phyloP scores from a whole-genome alignment of 148 eudicot genomes.

The Fallopia convolvulus region DNA sequence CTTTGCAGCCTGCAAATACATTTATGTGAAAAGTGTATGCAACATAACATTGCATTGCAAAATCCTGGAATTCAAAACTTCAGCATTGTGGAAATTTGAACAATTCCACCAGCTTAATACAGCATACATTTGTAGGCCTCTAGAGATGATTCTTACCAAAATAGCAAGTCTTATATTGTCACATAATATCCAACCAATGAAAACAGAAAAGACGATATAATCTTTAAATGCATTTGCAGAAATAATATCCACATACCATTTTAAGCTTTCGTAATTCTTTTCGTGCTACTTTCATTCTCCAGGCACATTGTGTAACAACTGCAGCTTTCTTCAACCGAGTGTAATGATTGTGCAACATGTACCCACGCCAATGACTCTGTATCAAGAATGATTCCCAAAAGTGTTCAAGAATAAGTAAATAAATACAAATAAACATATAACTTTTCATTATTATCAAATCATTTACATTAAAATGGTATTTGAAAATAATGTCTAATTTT shows the following conservation, averaged over 20 bases:
- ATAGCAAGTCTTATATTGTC: neutral
- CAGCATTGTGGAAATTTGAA: neutral
- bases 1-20: slow-evolving; percentile 58
- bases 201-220: neutral
- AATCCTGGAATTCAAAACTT: neutral
- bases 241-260: slow-evolving; percentile 39
- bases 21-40: neutral
- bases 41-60: neutral
- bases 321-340: slow-evolving; percentile 51
- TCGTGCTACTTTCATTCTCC: slow-evolving; percentile 52
- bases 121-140: too few relatives aligned
- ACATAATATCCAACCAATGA: neutral
- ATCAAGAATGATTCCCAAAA: slow-evolving; percentile 4
- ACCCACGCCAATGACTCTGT: slow-evolving; percentile 53
- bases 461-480: neutral
- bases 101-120: too few relatives aligned
- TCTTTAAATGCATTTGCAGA: neutral
- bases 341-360: slow-evolving; percentile 28
- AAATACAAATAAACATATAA: neutral
- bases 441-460: neutral
- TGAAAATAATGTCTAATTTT: neutral
- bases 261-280: slow-evolving; percentile 65
- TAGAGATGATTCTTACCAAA: neutral
- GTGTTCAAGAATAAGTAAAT: neutral
- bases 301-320: slow-evolving; percentile 61